Conservation (phyloP, 768 basidiomycete species). For the Auriscalpium vulgare region DNA sequence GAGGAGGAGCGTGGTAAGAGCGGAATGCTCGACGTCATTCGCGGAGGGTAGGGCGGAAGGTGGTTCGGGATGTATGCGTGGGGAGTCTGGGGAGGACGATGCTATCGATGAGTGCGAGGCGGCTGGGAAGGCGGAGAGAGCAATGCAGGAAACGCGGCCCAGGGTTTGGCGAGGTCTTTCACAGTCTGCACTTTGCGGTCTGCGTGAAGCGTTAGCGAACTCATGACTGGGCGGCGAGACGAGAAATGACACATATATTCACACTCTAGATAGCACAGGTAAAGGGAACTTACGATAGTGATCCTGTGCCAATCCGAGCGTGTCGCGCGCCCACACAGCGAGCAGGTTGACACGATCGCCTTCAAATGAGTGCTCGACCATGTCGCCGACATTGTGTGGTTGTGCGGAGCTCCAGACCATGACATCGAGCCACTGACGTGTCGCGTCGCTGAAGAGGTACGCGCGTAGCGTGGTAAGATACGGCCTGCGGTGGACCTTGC, state of each 20-base stretch:
- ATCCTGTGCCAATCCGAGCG: slow-evolving; percentile 50
- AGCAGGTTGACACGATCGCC: slow-evolving; percentile 32
- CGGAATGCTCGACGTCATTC: slow-evolving; percentile 26
- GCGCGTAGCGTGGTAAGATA: slow-evolving; percentile 53
- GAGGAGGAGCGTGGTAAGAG: slow-evolving; percentile 39
- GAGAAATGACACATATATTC: slow-evolving; percentile 2
- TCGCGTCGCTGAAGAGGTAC: slow-evolving; percentile 56
- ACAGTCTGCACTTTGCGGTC: slow-evolving; percentile 42
- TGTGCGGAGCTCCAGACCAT: slow-evolving; percentile 91
- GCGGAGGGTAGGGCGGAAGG: neutral
- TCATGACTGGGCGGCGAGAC: slow-evolving; percentile 10
- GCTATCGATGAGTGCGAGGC: slow-evolving; percentile 10
- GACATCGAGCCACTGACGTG: slow-evolving; percentile 64
- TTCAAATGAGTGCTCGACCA: slow-evolving; percentile 61
- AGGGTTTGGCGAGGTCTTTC: slow-evolving; percentile 71
- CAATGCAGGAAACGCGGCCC: slow-evolving; percentile 34
- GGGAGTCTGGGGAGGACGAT: neutral
- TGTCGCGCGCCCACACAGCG: slow-evolving; percentile 76
- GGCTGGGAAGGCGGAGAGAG: neutral
- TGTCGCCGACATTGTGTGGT: slow-evolving; percentile 67
- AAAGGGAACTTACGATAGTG: slow-evolving; percentile 57
- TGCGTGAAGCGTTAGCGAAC: neutral
- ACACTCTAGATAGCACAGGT: neutral
- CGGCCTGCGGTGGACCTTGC: slow-evolving; percentile 50
- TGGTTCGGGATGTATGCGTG: neutral